Evolutionary conservation across 305 asterid species (phyloP).

Genomic region (Solanum aculeatissimum): DNA sequence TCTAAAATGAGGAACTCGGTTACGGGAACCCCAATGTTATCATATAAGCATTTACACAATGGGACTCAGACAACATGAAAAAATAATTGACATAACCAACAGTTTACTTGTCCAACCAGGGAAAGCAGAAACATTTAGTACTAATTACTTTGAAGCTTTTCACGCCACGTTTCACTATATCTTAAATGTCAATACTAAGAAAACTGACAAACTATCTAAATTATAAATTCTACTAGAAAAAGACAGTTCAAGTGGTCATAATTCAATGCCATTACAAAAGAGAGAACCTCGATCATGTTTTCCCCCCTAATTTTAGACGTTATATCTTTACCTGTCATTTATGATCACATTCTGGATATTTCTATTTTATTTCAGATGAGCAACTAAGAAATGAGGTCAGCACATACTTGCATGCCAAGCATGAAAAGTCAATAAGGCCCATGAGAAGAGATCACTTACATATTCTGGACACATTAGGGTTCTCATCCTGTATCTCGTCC

Average conservation of each 20-base stretch:
- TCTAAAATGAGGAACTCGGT: not conserved
- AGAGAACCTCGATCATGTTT: not conserved
- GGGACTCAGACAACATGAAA: not conserved
- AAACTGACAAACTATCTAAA: not conserved
- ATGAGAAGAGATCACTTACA: slow-evolving; percentile 30
- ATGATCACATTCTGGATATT: not conserved
- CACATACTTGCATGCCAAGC: not conserved
- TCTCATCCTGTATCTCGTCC: slow-evolving; percentile 89
- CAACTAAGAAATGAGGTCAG: not conserved
- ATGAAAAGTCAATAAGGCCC: not conserved
- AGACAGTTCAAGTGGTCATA: not conserved
- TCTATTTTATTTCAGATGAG: not conserved
- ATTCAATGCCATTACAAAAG: not conserved
- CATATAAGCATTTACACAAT: not conserved
- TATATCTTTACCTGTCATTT: not conserved
- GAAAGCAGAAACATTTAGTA: not conserved
- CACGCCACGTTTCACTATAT: not conserved
- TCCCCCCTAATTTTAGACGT: not conserved
- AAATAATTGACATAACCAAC: not conserved
- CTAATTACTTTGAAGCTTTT: not conserved
- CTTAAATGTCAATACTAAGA: not conserved
- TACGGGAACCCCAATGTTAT: not conserved
- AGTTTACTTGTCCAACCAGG: not conserved
- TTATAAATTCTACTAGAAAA: not conserved
- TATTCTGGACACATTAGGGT: slow-evolving; percentile 76